Evolutionary conservation across 2,329 filamentous ascomycete genomes (phyloP).

Genomic region (Stemphylium beticola): DNA sequence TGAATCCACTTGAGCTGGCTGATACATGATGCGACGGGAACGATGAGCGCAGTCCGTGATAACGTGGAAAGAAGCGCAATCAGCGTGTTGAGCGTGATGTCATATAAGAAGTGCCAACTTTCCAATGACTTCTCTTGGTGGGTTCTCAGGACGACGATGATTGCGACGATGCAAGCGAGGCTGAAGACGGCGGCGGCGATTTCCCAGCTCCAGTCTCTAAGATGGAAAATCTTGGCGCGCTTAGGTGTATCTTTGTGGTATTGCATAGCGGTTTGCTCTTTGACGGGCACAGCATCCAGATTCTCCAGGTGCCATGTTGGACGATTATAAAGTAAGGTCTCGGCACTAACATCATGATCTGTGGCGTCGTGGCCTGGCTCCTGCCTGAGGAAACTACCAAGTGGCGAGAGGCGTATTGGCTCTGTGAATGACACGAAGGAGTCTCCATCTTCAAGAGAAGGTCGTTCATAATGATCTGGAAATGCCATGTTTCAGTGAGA

Average conservation of each 20-base stretch:
- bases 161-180: slow-evolving; percentile 1
- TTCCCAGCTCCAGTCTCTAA: slow-evolving; percentile 16
- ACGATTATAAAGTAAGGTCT: no score
- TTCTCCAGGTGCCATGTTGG: background rate
- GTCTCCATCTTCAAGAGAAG: background rate
- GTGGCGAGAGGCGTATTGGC: background rate
- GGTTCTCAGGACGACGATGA: slow-evolving; percentile 2
- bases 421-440: background rate
- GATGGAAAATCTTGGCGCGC: background rate
- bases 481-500: background rate
- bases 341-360: no score
- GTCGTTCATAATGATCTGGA: background rate
- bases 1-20: slow-evolving; percentile 42
- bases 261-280: background rate
- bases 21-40: slow-evolving; percentile 36
- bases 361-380: no score
- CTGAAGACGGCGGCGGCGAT: slow-evolving; percentile 9
- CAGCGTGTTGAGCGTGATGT: slow-evolving; percentile 8
- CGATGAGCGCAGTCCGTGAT: slow-evolving; percentile 34
- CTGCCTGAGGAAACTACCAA: no score
- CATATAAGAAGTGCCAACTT: slow-evolving; percentile 2
- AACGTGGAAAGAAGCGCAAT: slow-evolving; percentile 15
- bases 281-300: background rate
- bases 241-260: background rate
- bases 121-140: slow-evolving; percentile 7